Base-by-base conservation (phyloP, 192 early-diverging fungal genomes). In the Geranomyces variabilis region DNA sequence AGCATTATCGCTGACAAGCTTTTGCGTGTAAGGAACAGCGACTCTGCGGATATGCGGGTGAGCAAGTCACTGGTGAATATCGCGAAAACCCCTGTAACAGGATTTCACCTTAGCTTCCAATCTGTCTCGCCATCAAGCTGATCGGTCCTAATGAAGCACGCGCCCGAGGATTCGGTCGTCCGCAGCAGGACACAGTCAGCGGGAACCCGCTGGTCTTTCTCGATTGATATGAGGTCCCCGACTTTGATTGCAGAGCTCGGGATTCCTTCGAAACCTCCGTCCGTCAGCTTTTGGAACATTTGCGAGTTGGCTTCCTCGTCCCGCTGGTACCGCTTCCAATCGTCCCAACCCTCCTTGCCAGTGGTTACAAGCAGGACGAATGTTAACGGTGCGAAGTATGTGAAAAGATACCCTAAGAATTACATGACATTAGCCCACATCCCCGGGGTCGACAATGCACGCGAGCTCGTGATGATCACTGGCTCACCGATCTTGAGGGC, bases 41-140 rank as follows among this genome's bases (percentile, higher is more conserved):
- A 96, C 76, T 49, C 88, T 85, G 43, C 41, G 26, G 34, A 62
- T n/a, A 67, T n/a, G n/a, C n/a, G n/a, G 53, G 15, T 31, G 29
- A 10, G 29, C 10, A 41, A 41, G 36, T 10, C 10, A 41, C 36
- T 41, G 36, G n/a, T n/a, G n/a, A n/a, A 48, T n/a, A n/a, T n/a
- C n/a, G n/a, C n/a, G n/a, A 41, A 41, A 41, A 10, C 36, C 36
- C 3, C 36, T 41, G n/a, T 48, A 46, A 17, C 21, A 22, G 13
- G 31, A 21, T 57, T 22, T 22, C 30, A 84, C 70, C 92, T 81
- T 68, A 98, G 79, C 81, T 98, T 98, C 95, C 95, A 96, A 75
- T 98, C 95, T 0, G 96, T 98, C 72, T 98, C 96, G 66, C 96
- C 96, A 67, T 98, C 96, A 30, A 98, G 83, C 75, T 98, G 95